Conservation (phyloP, 208 protist species). For the Porcisia hertigi region DNA sequence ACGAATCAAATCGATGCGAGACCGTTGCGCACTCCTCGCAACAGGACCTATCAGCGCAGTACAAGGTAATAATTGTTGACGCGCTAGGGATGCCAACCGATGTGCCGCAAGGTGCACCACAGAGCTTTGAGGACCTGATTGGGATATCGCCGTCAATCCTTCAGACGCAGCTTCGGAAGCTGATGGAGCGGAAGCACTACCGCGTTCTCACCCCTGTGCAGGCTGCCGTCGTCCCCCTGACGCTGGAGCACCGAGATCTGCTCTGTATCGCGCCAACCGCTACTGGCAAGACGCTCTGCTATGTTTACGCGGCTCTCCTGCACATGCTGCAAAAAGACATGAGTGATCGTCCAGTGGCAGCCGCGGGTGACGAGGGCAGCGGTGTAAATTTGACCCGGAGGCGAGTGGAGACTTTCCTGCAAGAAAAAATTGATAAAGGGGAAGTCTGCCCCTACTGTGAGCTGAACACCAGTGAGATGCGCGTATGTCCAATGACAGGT, state of each 20-base stretch:
- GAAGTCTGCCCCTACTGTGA: slow-evolving; percentile 89
- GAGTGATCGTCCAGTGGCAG: neutral
- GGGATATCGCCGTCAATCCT: slow-evolving; percentile 49
- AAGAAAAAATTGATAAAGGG: slow-evolving; percentile 58
- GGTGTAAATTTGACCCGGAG: slow-evolving; percentile 31
- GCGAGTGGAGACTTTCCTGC: slow-evolving; percentile 62
- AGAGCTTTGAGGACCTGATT: slow-evolving; percentile 56
- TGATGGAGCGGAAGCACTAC: slow-evolving; percentile 41
- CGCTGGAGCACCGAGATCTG: slow-evolving; percentile 78
- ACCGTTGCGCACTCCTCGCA: slow-evolving; percentile 12
- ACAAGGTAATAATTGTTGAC: slow-evolving; percentile 68
- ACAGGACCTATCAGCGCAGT: slow-evolving; percentile 5
- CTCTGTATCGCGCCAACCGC: slow-evolving; percentile 87
- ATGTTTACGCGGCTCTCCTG: slow-evolving; percentile 83
- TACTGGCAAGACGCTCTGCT: slow-evolving; percentile 92
- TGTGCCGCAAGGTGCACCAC: slow-evolving; percentile 38
- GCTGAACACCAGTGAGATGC: slow-evolving; percentile 43
- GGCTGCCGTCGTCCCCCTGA: slow-evolving; percentile 51
- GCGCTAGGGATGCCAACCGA: slow-evolving; percentile 77
- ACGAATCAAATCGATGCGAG: neutral
- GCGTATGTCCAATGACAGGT: slow-evolving; percentile 80
- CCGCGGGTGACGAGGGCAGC: slow-evolving; percentile 10
- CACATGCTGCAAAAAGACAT: slow-evolving; percentile 53
- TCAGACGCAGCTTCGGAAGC: slow-evolving; percentile 39
- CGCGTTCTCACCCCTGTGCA: slow-evolving; percentile 61